Base-by-base conservation (phyloP, 371 early-diverging fungal species). In the Apophysomyces sp. region DNA sequence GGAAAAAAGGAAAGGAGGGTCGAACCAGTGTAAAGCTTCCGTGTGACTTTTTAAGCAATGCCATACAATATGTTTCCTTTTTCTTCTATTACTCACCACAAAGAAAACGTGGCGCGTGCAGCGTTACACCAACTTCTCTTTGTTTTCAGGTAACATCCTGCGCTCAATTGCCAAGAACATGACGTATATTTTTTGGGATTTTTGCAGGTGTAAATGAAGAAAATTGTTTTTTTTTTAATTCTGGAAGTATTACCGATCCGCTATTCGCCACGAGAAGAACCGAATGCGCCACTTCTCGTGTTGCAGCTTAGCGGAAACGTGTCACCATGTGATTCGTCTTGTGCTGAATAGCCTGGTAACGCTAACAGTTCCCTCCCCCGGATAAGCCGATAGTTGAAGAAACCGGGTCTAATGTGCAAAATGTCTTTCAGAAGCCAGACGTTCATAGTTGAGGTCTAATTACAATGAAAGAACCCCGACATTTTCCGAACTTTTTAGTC, bases 21-120 rank as follows among this genome's bases (percentile, higher is more conserved):
- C 21, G 24, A 44, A 21, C 21, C n/a, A 21, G 4, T 44, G 21
- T 11, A 21, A 44, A 44, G 18, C 24, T 44, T 44, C 49, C 49
- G 49, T 21, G 49, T 44, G 49, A 44, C 49, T 44, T 44, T 44
- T 37, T 21, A 18, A 44, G 21, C 16, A 9, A 21, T 16, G 24
- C 18, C 21, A 21, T 21, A 21, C n/a, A 21, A 4, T 21, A 5
- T 21, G 49, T 44, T 44, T 44, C 49, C 49, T 44, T 44, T 44
- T 44, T 44, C 21, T 9, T 9, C 24, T 34, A 4, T 16, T 15
- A 13, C 21, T 21, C n/a, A 16, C 21, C 18, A 44, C 49, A 44
- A 21, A 24, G 49, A 16, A 37, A 44, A 44, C 49, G 49, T 44
- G 49, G 49, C 49, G 49, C 49, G 49, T 44, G 49, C 49, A 44